Base-by-base conservation (phyloP, 2,329 filamentous ascomycete genomes). In the Pseudogymnoascus sp. region DNA sequence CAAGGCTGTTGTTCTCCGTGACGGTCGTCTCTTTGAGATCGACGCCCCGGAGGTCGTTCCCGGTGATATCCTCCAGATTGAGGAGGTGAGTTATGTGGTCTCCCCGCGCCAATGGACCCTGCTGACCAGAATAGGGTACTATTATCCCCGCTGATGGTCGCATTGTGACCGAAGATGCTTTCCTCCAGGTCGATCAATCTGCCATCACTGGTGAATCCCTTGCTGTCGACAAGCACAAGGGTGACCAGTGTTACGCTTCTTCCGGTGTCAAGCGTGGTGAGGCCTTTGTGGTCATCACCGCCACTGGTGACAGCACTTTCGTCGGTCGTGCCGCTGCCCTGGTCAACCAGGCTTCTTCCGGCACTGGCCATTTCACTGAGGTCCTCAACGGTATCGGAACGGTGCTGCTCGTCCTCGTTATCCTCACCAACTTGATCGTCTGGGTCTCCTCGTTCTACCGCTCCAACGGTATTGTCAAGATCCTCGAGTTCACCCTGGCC, bases 181-280 rank as follows among this genome's bases (percentile, higher is more conserved):
- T 91, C 80, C 82, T 93, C 64, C 91, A 96, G 78, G 88, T 96
- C 66, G 91, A 96, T 76, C 92, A 96, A 79, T 95, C 91, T 64
- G 86, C 90, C 74, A 91, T 96, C 73, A 96, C 92, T 63, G 91
- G 92, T 69, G 91, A 96, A 78, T 96, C 92, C 66, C 85, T 96
- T 63, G 90, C 91, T 68, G 90, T 94, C 68, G 90, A 95, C 78
- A 95, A 94, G 81, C 87, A 90, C 79, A 84, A 86, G 73, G 84
- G 84, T 65, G 92, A 96, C 75, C 82, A 83, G 71, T 91, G 89
- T 76, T 96, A 89, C 73, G 86, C 89, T 71, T 95, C 91, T 8
- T 95, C 91, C 40, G 87, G 87, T 66, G 88, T 96, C 79, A 96
- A 95, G 83, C 89, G 91, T 81, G 91, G 92, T 75, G 87, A 92